Evolutionary conservation across 129 eudicot species (phyloP), one percentile per base, ranked within the genome.

Genomic region (Tagetes patula): DNA sequence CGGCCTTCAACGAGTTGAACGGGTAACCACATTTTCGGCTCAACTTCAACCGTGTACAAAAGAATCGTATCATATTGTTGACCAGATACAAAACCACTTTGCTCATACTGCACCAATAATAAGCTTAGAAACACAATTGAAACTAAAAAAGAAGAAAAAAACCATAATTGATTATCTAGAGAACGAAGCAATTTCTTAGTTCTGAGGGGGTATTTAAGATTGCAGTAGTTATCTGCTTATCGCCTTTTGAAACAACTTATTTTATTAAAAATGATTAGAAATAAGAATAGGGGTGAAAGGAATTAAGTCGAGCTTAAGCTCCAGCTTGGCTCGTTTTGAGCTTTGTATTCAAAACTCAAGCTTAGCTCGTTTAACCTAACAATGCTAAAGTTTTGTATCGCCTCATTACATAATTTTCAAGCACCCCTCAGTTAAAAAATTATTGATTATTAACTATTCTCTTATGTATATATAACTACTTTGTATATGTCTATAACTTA

Each of bases 1-100:
- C 87, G 85, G 55, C 94, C 91, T 85, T 90, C 91, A 46, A 90
- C 82, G 64, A 90, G 96, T 53, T 81, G 88, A 77, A 90, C 95
- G n/a, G 94, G 96, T 66, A 90, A 77, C 96, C 96, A 90, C 76
- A 85, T 46, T 78, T 90, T 90, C 64, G 96, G 96, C 83, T 75
- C 83, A 78, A 90, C 91, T 47, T 87, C 85, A 69, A 90, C 96
- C 49, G 75, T 78, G 78, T 87, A 90, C 3, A 80, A 68, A 66
- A 90, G 94, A 36, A 83, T 87, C 42, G 96, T 90, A 27, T 62
- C 71, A 58, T 54, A 85, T 48, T 49, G 77, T 80, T 78, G 70
- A 64, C 70, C 82, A 48, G 34, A 69, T 45, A 32, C 20, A 14
- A 68, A 45, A 73, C 64, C 67, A 12, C 73, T 65, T 69, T 61